Conservation (phyloP, 257 asterid genomes). For the Ilex aquifolium region DNA sequence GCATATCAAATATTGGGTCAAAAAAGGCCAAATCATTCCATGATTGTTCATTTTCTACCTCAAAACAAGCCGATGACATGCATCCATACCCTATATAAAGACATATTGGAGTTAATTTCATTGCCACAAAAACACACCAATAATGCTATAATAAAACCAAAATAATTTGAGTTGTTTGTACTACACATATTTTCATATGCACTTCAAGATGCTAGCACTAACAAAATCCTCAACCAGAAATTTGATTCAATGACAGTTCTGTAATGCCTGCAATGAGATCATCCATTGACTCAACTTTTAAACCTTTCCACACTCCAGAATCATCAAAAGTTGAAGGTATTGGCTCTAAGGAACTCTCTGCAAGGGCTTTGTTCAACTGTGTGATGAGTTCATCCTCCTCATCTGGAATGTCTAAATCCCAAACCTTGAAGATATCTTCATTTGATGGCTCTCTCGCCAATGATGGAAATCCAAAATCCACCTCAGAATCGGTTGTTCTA, state of each 20-base stretch:
- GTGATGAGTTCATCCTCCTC: constrained; percentile 29
- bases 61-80: no score
- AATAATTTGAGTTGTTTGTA: no score
- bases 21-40: no score
- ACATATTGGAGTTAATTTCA: no score
- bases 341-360: constrained; percentile 17
- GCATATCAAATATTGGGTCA: no score
- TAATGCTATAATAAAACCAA: no score
- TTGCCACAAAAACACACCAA: no score
- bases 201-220: no score
- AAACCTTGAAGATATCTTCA: constrained; percentile 36
- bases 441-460: constrained; percentile 18
- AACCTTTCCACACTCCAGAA: constrained; percentile 15
- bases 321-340: constrained; percentile 22
- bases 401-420: constrained; percentile 32
- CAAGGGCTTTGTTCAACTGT: constrained; percentile 26
- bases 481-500: constrained; percentile 26
- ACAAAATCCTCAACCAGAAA: constrained; percentile 5
- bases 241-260: constrained; percentile 41
- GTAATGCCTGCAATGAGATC: constrained; percentile 50
- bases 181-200: no score
- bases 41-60: no score
- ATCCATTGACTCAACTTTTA: constrained; percentile 27
- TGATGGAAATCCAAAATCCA: constrained; percentile 26
- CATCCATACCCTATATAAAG: no score